A percentile compares a stretch with the other conserved stretches of the same genome.
phyloP scores from a whole-genome alignment of 805 yeast species.

The Ogataea pilisensis region DNA sequence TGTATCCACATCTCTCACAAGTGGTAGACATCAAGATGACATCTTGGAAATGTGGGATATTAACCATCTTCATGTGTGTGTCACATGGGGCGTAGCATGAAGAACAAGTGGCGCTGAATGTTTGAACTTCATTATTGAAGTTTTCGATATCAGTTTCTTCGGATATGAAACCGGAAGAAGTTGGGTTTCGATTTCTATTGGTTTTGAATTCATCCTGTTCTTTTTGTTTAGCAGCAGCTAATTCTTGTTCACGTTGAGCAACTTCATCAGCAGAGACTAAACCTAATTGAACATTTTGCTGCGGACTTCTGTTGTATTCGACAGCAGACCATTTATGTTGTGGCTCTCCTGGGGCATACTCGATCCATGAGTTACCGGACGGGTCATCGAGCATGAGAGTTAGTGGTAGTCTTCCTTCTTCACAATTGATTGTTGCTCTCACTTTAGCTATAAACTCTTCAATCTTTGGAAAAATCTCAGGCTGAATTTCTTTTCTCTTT shows the following conservation, averaged over 20 bases:
- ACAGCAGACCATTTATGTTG: conserved; percentile 85
- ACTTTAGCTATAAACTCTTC: conserved; percentile 64
- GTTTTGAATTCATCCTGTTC: conserved; percentile 31
- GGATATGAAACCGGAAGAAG: conserved; percentile 54
- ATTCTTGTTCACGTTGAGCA: conserved; percentile 44
- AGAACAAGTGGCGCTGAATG: conserved; percentile 89
- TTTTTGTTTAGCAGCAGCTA: conserved; percentile 30
- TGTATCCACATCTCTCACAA: conserved; percentile 91
- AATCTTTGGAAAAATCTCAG: conserved; percentile 72
- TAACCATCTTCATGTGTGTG: conserved; percentile 94
- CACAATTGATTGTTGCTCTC: conserved; percentile 56
- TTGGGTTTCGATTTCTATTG: conserved; percentile 33
- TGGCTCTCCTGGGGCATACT: conserved; percentile 80
- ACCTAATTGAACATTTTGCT: conserved; percentile 83
- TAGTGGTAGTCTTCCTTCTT: conserved; percentile 65
- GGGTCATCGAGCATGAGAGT: conserved; percentile 87
- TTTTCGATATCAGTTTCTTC: conserved; percentile 82
- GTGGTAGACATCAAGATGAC: conserved; percentile 94
- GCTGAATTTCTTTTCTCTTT: conserved; percentile 67
- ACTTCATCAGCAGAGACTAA: conserved; percentile 66
- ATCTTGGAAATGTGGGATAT: conserved; percentile 97
- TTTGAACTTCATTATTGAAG: conserved; percentile 84
- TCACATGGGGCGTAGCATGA: conserved; percentile 78
- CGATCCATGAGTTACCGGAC: conserved; percentile 96
- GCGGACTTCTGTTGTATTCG: conserved; percentile 80